Conservation (phyloP, 2,329 filamentous ascomycete species). For the Penicillium corylophilum region DNA sequence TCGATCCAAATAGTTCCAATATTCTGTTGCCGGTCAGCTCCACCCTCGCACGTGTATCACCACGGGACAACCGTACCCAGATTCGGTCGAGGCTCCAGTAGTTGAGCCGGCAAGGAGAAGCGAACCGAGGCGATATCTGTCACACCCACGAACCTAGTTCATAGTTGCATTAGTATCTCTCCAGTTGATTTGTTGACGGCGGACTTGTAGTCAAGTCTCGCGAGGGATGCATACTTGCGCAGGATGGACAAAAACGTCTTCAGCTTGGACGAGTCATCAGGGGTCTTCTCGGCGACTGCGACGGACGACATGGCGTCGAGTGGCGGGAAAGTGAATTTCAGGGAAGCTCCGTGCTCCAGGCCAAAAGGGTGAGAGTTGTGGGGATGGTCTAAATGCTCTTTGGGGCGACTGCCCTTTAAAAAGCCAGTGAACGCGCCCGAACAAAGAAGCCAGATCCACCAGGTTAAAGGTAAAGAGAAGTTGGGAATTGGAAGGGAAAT, state of each 20-base stretch:
- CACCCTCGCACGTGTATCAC: background rate
- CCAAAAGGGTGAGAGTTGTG: background rate
- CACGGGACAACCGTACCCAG: constrained; percentile 54
- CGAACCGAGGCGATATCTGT: constrained; percentile 92
- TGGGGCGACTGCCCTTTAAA: background rate
- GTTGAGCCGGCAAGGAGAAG: constrained; percentile 92
- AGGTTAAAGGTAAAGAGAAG: background rate
- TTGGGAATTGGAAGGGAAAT: background rate
- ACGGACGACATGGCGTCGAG: constrained; percentile 31
- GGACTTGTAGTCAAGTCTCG: background rate
- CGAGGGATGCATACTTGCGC: constrained; percentile 66
- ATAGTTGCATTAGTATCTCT: constrained; percentile 11
- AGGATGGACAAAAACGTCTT: constrained; percentile 85
- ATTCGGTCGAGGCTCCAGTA: constrained; percentile 94
- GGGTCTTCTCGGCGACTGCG: constrained; percentile 52
- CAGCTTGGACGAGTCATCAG: constrained; percentile 83
- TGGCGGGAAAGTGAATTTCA: constrained; percentile 3
- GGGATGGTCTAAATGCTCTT: background rate
- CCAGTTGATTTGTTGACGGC: background rate
- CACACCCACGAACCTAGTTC: constrained; percentile 83
- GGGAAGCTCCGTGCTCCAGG: constrained; percentile 2
- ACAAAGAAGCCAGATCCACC: background rate
- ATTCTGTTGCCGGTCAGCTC: constrained; percentile 59
- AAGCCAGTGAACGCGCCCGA: background rate
- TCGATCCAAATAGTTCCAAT: constrained; percentile 97